Evolutionary conservation across 495 filamentous ascomycete species (phyloP).

Genomic region (Penicilliopsis zonata): DNA sequence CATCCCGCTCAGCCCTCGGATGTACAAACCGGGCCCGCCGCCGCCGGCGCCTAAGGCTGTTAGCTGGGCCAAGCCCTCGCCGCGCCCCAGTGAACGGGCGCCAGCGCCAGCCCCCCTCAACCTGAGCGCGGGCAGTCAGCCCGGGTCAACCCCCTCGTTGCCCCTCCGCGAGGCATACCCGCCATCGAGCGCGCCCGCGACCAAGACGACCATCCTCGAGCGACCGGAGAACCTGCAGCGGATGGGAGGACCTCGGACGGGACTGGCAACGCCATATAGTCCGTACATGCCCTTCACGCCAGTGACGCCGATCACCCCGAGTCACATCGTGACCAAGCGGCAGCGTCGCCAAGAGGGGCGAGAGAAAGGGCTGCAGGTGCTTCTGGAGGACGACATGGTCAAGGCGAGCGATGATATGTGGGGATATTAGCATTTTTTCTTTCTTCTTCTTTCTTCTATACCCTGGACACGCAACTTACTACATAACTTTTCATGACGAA

Average conservation of each 20-base stretch:
- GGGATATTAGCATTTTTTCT: slow-evolving; percentile 21
- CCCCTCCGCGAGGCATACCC: slow-evolving; percentile 46
- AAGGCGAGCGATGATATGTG: slow-evolving; percentile 45
- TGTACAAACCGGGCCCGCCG: slow-evolving; percentile 46
- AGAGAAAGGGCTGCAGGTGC: slow-evolving; percentile 24
- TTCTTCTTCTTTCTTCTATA: too few species aligned
- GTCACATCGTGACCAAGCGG: slow-evolving; percentile 55
- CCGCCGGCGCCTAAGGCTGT: slow-evolving; percentile 24
- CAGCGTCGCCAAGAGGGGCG: slow-evolving; percentile 51
- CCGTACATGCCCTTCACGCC: slow-evolving; percentile 90
- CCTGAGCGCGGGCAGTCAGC: slow-evolving; percentile 19
- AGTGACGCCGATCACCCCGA: slow-evolving; percentile 76
- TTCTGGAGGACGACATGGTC: slow-evolving; percentile 37
- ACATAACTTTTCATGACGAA: too few species aligned
- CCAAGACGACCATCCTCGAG: slow-evolving; percentile 72
- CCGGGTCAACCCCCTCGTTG: slow-evolving; percentile 23
- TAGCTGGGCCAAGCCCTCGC: slow-evolving; percentile 9
- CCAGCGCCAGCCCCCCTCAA: slow-evolving; percentile 24
- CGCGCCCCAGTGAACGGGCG: too few species aligned
- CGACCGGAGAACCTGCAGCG: slow-evolving; percentile 41
- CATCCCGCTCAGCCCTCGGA: slow-evolving; percentile 43
- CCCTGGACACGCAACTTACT: too few species aligned
- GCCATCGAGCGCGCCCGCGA: slow-evolving; percentile 44
- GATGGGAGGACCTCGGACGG: slow-evolving; percentile 62
- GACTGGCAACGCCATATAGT: slow-evolving; percentile 69